Conservation (phyloP, 2,329 filamentous ascomycete species). For the Aspergillus puulaauensis region DNA sequence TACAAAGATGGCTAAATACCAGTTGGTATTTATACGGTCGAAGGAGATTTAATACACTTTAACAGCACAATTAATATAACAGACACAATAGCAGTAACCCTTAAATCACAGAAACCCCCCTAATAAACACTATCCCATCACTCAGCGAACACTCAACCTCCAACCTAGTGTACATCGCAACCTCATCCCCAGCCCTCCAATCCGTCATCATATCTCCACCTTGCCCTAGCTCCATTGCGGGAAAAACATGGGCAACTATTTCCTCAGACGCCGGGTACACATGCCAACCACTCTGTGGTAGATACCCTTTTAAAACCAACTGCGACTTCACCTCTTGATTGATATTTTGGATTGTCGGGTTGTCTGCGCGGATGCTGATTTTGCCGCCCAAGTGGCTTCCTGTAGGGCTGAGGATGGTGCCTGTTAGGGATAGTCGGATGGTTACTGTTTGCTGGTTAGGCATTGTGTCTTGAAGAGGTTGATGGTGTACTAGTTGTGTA, state of each 20-base stretch:
- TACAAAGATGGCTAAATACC: too few relatives aligned
- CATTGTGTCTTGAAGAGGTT: too few relatives aligned
- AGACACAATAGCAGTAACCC: neutral
- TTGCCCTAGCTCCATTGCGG: neutral
- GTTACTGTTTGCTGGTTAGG: too few relatives aligned
- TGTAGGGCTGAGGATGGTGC: neutral
- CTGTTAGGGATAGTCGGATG: neutral
- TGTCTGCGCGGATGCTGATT: neutral
- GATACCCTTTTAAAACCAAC: neutral
- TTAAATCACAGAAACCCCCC: neutral
- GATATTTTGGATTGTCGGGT: neutral
- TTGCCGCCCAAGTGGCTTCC: neutral
- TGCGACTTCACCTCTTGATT: neutral
- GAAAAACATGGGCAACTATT: neutral
- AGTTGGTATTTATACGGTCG: too few relatives aligned
- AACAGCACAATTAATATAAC: neutral
- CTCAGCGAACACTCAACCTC: neutral
- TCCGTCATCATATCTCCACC: neutral
- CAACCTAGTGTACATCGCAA: neutral
- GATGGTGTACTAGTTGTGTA: too few relatives aligned
- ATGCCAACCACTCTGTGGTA: neutral
- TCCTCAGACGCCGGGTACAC: neutral
- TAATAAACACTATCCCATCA: neutral
- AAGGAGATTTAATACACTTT: too few relatives aligned
- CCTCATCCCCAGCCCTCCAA: neutral